Base-by-base conservation (phyloP, 352 stramenopile genomes). In the Globisporangium perplexum region DNA sequence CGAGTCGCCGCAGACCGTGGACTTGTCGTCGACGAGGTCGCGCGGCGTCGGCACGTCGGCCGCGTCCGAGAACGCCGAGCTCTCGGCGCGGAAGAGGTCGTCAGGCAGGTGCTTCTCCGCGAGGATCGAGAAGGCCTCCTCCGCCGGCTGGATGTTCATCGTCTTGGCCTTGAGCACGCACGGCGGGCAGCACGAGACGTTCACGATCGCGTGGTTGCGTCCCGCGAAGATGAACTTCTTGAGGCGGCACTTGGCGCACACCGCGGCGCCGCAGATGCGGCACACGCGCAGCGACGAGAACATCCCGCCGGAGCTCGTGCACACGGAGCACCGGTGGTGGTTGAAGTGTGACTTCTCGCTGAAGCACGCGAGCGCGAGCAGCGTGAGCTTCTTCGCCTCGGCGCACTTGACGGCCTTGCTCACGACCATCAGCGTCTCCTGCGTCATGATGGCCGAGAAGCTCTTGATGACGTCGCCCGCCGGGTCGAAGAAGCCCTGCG, bases 171-270 rank as follows among this genome's bases (percentile, higher is more conserved):
- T 62, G 33, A 62, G 50, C 4, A 62, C 44, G 18, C 56, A 62
- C 42, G 42, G 49, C 12, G 49, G 56, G 20, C 56, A 62, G 41
- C 41, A 51, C 18, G 56, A 20, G 18, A 59, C 43, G 18, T 59
- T 54, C 58, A 44, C 52, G 39, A 45, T 48, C 46, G 44, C 26
- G 51, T 58, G 50, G 2, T 23, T 26, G 14, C 39, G 17, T 0
- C 74, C 68, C 1, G 72, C 30, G 22, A 88, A 82, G 10, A 83
- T 53, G 18, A 57, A 57, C 43, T 76, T 72, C 39, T 86, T 88
- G 4, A 68, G 42, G 12, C 63, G 63, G 58, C 77, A 88, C 53
- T 74, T 61, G 0, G 50, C 56, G 43, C 74, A 86, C 11, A 86
- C 65, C 0, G 66, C 61, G 4, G 53, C 48, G 26, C 63, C 61